phyloP scores from a whole-genome alignment of 768 basidiomycete genomes.

The Amanita muscaria region DNA sequence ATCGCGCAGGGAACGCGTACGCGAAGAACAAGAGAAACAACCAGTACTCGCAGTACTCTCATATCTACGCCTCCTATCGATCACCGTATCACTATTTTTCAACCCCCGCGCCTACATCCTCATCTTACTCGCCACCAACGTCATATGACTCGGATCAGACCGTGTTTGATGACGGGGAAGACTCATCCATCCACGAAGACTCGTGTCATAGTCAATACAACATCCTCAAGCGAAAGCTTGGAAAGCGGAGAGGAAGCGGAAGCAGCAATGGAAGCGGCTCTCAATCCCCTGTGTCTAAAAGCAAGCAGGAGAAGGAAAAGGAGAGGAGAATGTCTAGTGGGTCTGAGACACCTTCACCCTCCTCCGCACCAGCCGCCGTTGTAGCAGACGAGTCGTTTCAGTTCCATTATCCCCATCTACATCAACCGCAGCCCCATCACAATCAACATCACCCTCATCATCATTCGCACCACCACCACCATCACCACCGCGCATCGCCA shows the following conservation, averaged over 20 bases:
- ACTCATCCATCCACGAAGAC: slow-evolving; percentile 18
- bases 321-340: slow-evolving; percentile 5
- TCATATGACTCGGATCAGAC: slow-evolving; percentile 21
- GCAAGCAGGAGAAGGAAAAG: slow-evolving; percentile 6
- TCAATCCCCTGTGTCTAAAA: no score
- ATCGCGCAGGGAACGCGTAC: slow-evolving; percentile 11
- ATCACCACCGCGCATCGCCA: not conserved
- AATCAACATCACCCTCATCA: slow-evolving; percentile 1
- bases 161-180: slow-evolving; percentile 23
- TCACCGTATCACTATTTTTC: slow-evolving; percentile 10
- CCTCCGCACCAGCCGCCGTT: not conserved
- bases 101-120: slow-evolving; percentile 15
- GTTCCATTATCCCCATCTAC: not conserved
- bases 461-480: no score
- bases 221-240: slow-evolving; percentile 13
- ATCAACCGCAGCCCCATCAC: no score
- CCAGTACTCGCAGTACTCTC: slow-evolving; percentile 5
- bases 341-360: slow-evolving; percentile 4
- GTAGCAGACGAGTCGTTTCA: not conserved
- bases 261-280: slow-evolving; percentile 8
- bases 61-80: slow-evolving; percentile 8
- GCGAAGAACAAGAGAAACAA: slow-evolving; percentile 5
- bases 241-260: slow-evolving; percentile 11
- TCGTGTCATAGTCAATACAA: slow-evolving; percentile 14
- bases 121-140: slow-evolving; percentile 16